Evolutionary conservation across 306 rosid genomes (phyloP), one percentile per base, ranked within the genome.

Genomic region (Rosa lucieae): DNA sequence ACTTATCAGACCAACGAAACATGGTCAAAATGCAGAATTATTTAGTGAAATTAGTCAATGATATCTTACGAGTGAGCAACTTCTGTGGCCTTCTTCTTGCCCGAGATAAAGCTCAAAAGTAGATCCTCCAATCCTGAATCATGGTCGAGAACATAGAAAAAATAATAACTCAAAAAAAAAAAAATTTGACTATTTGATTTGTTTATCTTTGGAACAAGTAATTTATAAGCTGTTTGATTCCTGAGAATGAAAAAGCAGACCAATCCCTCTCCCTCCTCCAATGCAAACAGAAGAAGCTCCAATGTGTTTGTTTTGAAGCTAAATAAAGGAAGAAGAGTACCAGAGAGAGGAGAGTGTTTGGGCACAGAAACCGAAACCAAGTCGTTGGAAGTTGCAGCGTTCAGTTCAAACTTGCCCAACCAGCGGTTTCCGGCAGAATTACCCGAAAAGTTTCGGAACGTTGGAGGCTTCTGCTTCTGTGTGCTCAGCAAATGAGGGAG

Each of bases 81-180:
- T 53, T 94, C 91, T 14, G 97, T 94, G 32, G 98, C 98, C 81
- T 58, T 91, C 87, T 75, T 94, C 90, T 88, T 94, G 59, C 97
- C 97, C 63, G 83, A 77, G 9, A 92, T 46, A 73, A 86, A 92
- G 89, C 93, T 86, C 79, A 83, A 61, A 70, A 94, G 67, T 74
- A 78, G 81, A 87, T 89, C 92, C 74, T 92, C 97, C 80, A 92
- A 3, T 71, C 89, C 98, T 92, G 82, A 49, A 79, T 68, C 73
- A 75, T 39, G 58, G 77, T 51, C 10, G 21, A 51, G 51, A 32
- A 63, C 13, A 66, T 39, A 32, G n/a, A 8, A 65, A 65, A 65
- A 11, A n/a, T 61, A 7, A 61, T 26, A 26, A 56, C 32, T 7
- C 63, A 8, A n/a, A n/a, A 20, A 32, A 32, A 32, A 32, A 32